These are phyloP conservation scores for Cladosporium sp. DNA, from an alignment of 2,329 filamentous ascomycete genomes.

Conservation along the genomic window DNA sequence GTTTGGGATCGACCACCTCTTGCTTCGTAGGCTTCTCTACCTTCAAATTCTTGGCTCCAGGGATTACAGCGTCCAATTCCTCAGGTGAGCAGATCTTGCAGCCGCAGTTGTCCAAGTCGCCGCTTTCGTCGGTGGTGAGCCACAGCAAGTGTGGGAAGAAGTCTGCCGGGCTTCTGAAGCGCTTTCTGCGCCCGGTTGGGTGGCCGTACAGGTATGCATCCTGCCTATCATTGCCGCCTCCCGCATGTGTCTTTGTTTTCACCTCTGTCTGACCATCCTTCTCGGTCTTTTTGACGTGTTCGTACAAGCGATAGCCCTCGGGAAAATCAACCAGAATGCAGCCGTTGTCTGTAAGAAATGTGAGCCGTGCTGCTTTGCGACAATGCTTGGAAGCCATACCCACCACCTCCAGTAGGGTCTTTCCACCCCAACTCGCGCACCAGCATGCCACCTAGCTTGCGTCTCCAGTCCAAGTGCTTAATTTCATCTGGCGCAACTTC, in stretches of 20 bases:
- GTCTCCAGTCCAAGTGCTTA: conserved; percentile 60
- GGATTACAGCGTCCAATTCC: conserved; percentile 49
- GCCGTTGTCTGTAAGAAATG: conserved; percentile 38
- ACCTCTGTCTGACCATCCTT: conserved; percentile 48
- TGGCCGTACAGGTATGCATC: conserved; percentile 65
- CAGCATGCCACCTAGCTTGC: conserved; percentile 62
- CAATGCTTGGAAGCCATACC: conserved; percentile 19
- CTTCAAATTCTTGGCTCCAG: conserved; percentile 26
- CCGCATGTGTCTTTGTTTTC: conserved; percentile 52
- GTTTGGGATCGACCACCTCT: conserved; percentile 11
- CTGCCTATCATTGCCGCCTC: conserved; percentile 56
- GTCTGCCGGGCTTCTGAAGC: conserved; percentile 60
- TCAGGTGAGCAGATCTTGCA: conserved; percentile 61
- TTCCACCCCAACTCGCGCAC: conserved; percentile 49
- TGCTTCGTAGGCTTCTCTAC: conserved; percentile 27
- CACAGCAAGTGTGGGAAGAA: conserved; percentile 63
- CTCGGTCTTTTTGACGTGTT: conserved; percentile 57
- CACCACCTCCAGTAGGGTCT: conserved; percentile 24
- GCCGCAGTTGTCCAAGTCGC: conserved; percentile 57
- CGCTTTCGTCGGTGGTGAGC: conserved; percentile 56
- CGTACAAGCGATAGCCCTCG: conserved; percentile 59
- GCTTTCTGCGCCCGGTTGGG: conserved; percentile 58
- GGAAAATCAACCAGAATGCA: conserved; percentile 59
- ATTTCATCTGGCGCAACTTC: conserved; percentile 52
- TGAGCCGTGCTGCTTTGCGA: conserved; percentile 9